A percentile compares a stretch with the other conserved stretches of the same genome.
These are phyloP conservation scores for Blastobotrys elegans DNA, from an alignment of 1,139 yeast species.

Conservation along the genomic window DNA sequence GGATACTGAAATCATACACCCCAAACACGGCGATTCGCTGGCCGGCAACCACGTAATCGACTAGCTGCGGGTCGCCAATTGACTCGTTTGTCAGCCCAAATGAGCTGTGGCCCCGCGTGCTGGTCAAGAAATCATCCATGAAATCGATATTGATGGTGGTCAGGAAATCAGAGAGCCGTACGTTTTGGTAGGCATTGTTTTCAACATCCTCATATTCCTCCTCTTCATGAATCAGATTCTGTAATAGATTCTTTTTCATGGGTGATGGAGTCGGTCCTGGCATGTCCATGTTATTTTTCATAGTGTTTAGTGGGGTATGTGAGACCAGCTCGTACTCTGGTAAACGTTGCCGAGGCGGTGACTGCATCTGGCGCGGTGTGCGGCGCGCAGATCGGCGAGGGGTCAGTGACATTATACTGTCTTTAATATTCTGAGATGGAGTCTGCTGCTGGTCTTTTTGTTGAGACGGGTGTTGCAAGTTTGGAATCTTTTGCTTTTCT, in stretches of 20 bases:
- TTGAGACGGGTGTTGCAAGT: not conserved
- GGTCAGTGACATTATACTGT: conserved; percentile 11
- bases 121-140: conserved; percentile 31
- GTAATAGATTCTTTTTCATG: conserved; percentile 6
- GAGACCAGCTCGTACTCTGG: conserved; percentile 7
- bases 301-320: conserved; percentile 14
- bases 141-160: conserved; percentile 31
- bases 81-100: conserved; percentile 23
- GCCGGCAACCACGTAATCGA: conserved; percentile 27
- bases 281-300: conserved; percentile 5
- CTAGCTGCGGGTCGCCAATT: conserved; percentile 21
- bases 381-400: conserved; percentile 10
- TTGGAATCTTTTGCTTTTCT: conserved; percentile 3
- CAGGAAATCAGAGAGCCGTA: conserved; percentile 30
- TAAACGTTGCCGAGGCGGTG: not conserved
- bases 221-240: not conserved
- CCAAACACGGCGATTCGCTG: conserved; percentile 31
- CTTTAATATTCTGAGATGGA: conserved; percentile 9
- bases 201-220: conserved; percentile 8
- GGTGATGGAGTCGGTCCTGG: conserved; percentile 14
- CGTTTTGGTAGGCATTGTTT: conserved; percentile 14
- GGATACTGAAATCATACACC: conserved; percentile 39
- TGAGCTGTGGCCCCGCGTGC: conserved; percentile 28
- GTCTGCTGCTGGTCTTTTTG: conserved; percentile 4
- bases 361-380: conserved; percentile 4